Evolutionary conservation across 192 early-diverging fungal species (phyloP), one percentile per base, ranked within the genome.

Genomic region (Bifiguratus adelaidae): DNA sequence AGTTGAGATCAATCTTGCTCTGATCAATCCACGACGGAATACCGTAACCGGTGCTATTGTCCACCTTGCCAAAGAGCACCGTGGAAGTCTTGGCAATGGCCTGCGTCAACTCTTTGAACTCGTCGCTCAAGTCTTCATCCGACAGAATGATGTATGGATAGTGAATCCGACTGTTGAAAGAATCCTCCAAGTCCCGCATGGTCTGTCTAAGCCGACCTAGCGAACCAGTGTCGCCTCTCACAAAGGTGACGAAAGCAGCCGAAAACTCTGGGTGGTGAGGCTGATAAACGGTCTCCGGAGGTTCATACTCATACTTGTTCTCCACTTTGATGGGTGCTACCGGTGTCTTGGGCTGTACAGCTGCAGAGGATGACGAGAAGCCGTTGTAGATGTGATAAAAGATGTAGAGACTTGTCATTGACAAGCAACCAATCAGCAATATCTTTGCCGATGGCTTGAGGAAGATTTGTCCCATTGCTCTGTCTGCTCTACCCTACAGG

Each of bases 91-190:
- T 40, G 7, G 56, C 45, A 0, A 54, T 22, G 9, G 56, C 52
- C 11, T 23, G 20, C 0, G 53, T 37, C 8, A 58, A 44, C 36
- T 57, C 55, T 30, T 55, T 65, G 37, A 47, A 65, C 32, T 65
- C 62, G 6, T 22, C 41, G 3, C 42, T 50, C 2, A 58, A 44
- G 7, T 51, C 44, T 18, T 55, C 43, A 30, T 50, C 32, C 0
- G 51, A 46, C 36, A 65, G 58, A 15, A 65, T 49, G 38, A 65
- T 59, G 26, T 58, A 58, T 11, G 62, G 62, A 18, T 65, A 65
- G 6, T 44, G 20, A 19, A 50, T 23, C 13, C 44, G 24, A 12
- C 33, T 30, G 26, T 58, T 58, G 36, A 65, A 65, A 2, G n/a
- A 23, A 41, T 65, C 62, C 30, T 65, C 56, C 15, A 65, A 35